Evolutionary conservation across 306 rosid species (phyloP), one percentile per base, ranked within the genome.

Genomic region (Medicago truncatula): DNA sequence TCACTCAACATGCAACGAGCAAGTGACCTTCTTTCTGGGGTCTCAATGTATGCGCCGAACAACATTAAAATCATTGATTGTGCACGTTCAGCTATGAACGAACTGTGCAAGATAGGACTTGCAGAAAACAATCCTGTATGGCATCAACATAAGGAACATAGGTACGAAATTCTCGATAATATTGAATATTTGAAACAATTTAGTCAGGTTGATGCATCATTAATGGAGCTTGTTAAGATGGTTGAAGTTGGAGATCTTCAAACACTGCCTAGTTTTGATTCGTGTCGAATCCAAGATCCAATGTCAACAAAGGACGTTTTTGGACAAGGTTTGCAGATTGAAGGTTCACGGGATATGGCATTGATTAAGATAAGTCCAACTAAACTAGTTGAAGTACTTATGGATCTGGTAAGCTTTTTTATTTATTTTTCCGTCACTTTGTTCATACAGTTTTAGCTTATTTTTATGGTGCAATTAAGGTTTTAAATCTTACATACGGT

Each of bases 401-500:
- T 90, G 96, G 73, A 88, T 65, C 21, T 82, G 85, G 96, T 88
- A 70, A 4, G 84, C 8, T 50, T 41, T 3, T 28, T 28, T 88
- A 70, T 4, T 83, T 8, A 28, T 11, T 23, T 58, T 28, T 58
- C 17, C 16, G 3, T 58, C 39, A 13, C 23, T 23, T 14, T 23
- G 38, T 58, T 56, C 8, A 15, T 61, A 31, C 11, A 14, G 38
- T 34, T 34, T 14, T 28, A 13, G 3, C 8, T 12, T 46, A 5
- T 58, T 23, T 11, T 2, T 12, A 25, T 12, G 5, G 64, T 23
- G 39, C 17, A 58, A 58, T 58, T 1, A 15, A 50, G 57, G 57
- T 15, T 50, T 50, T 6, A 50, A 7, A n/a, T 50, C 57, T 15
- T 20, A n/a, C 20, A 15, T 2, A 13, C 50, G n/a, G 8, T 5